Percentiles rank a stretch among this genome's conserved stretches.
phyloP scores from a whole-genome alignment of 805 yeast genomes.

The Ogataea sp. region DNA sequence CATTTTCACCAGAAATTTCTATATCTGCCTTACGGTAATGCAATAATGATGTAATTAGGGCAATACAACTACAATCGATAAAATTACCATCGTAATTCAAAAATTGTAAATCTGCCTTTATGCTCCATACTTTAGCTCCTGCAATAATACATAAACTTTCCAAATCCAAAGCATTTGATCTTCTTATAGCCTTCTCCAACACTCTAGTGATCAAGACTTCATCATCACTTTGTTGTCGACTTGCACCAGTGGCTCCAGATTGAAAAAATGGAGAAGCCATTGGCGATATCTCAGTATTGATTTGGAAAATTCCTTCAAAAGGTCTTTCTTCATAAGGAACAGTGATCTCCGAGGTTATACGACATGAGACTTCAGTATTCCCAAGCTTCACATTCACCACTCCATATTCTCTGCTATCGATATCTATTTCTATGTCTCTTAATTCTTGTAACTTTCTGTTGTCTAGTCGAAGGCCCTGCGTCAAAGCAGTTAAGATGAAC shows the following conservation, averaged over 20 bases:
- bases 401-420: slow-evolving; percentile 65
- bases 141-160: slow-evolving; percentile 88
- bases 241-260: slow-evolving; percentile 35
- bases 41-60: slow-evolving; percentile 76
- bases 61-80: slow-evolving; percentile 84
- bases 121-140: slow-evolving; percentile 85
- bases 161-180: slow-evolving; percentile 85
- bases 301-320: slow-evolving; percentile 82
- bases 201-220: slow-evolving; percentile 76
- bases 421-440: slow-evolving; percentile 54
- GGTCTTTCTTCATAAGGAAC: slow-evolving; percentile 88
- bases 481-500: slow-evolving; percentile 57
- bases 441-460: slow-evolving; percentile 58
- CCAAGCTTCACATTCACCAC: slow-evolving; percentile 76
- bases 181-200: slow-evolving; percentile 84
- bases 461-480: slow-evolving; percentile 56
- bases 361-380: slow-evolving; percentile 58
- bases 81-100: slow-evolving; percentile 89
- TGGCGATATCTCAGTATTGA: slow-evolving; percentile 80
- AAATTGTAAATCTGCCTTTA: slow-evolving; percentile 85
- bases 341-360: slow-evolving; percentile 67
- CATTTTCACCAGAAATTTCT: slow-evolving; percentile 55
- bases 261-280: slow-evolving; percentile 88
- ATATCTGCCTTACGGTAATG: slow-evolving; percentile 84
- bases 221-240: slow-evolving; percentile 50